Evolutionary conservation across 805 yeast genomes (phyloP), one percentile per base, ranked within the genome.

Genomic region (Monosporozyma aquatica): DNA sequence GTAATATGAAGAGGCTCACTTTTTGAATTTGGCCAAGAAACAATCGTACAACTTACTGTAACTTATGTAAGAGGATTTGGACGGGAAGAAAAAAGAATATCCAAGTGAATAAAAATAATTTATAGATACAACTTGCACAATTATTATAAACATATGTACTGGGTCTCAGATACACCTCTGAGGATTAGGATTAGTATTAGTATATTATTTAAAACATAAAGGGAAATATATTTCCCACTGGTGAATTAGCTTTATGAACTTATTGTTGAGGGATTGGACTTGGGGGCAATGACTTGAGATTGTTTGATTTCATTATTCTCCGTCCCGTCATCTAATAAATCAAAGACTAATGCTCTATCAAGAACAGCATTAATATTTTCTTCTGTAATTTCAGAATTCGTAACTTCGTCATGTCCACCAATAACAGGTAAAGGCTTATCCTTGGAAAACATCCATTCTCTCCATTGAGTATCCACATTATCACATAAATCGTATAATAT

Each of bases 361-460:
- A 59, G 47, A 9, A 51, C 52, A 25, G 53, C 55, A 37, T 59
- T 58, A 17, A 61, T 51, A 41, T 55, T 59, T 6, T 52, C 51
- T 7, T 47, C 51, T 5, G 51, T 51, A 6, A 55, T 45, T 2
- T 7, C 4, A 2, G 21, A 22, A 11, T 47, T 48, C 15, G 22
- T 8, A 26, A 49, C 42, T 21, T 32, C 42, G 11, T 18, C 20
- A 11, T 21, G 43, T 8, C 47, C 51, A 4, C 59, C 59, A 6
- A 58, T 24, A 6, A 43, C 42, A n/a, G 66, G 66, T 25, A 61
- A 40, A n/a, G 42, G 40, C 22, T 47, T 39, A 17, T 45, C 50
- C 38, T 47, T 51, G 14, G 59, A 57, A 33, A 53, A 60, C 66
- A 61, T 61, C 66, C 66, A 61, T 36, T 60, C 65, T 42, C 66